phyloP scores from a whole-genome alignment of 2,329 filamentous ascomycete genomes.

The Talaromyces pinophilus region DNA sequence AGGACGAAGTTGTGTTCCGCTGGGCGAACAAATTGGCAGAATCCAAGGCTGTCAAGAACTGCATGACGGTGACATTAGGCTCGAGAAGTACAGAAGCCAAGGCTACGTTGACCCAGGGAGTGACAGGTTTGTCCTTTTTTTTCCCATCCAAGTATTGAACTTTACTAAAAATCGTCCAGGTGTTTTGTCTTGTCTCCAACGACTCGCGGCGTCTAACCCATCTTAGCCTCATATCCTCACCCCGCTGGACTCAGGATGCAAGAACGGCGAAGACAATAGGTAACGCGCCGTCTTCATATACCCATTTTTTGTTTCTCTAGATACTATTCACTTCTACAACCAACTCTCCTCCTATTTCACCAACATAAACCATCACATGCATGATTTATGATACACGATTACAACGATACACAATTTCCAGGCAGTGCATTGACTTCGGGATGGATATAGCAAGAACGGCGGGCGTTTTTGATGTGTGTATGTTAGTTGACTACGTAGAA shows the following conservation, averaged over 20 bases:
- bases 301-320: not conserved
- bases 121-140: constrained; percentile 66
- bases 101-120: constrained; percentile 83
- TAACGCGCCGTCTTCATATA: not conserved
- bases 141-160: constrained; percentile 8
- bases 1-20: constrained; percentile 90
- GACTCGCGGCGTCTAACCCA: constrained; percentile 43
- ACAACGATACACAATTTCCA: constrained; percentile 14
- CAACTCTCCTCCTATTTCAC: not conserved
- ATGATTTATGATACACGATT: constrained; percentile 18
- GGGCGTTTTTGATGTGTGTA: constrained; percentile 6
- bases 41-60: constrained; percentile 62
- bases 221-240: not conserved
- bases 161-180: constrained; percentile 36
- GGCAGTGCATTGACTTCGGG: not conserved
- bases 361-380: constrained; percentile 8
- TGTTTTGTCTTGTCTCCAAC: constrained; percentile 56
- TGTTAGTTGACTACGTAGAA: constrained; percentile 7
- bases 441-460: constrained; percentile 6
- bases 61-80: constrained; percentile 83
- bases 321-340: not conserved
- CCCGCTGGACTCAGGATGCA: not conserved
- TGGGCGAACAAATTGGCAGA: constrained; percentile 81
- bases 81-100: constrained; percentile 85
- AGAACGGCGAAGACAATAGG: not conserved